Evolutionary conservation across 208 protist species (phyloP).

Genomic region (Lotmaria passim): DNA sequence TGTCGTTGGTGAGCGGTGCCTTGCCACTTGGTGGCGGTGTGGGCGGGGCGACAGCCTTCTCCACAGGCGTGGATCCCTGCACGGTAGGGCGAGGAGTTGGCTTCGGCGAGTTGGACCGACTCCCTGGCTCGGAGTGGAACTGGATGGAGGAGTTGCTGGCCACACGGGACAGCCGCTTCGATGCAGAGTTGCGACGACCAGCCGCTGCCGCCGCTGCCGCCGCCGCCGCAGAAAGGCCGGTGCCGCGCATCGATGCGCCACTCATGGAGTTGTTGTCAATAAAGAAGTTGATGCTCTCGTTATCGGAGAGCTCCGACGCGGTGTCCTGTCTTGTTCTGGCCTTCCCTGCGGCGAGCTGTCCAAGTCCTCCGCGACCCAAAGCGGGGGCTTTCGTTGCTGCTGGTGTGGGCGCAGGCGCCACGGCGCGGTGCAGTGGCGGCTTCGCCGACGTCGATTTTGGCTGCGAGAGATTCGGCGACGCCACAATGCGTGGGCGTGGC

Average conservation of each 20-base stretch:
- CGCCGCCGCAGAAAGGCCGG: not conserved
- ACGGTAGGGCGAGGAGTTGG: not conserved
- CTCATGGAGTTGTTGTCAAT: conserved; percentile 16
- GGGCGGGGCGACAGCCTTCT: conserved; percentile 7
- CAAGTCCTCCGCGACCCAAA: not conserved
- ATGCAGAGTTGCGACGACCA: not conserved
- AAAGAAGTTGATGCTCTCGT: conserved; percentile 39
- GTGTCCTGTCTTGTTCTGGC: not conserved
- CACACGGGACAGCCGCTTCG: conserved; percentile 2
- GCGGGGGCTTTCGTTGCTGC: not conserved
- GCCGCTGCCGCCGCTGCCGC: not conserved
- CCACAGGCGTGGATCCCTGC: not conserved
- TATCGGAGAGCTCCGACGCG: conserved; percentile 24
- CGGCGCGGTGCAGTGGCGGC: conserved; percentile 24
- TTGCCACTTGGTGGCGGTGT: not conserved
- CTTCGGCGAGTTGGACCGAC: conserved; percentile 7
- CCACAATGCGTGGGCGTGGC: conserved; percentile 16
- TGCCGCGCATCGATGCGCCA: conserved; percentile 2
- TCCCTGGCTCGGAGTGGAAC: conserved; percentile 27
- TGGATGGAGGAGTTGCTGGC: conserved; percentile 26
- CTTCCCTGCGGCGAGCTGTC: not conserved
- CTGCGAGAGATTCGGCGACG: not conserved
- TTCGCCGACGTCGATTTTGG: conserved; percentile 5
- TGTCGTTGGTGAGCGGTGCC: conserved; percentile 26
- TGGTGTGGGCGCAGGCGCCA: not conserved